Conservation (phyloP, 2,329 filamentous ascomycete species). For the Ophiostoma sp. region DNA sequence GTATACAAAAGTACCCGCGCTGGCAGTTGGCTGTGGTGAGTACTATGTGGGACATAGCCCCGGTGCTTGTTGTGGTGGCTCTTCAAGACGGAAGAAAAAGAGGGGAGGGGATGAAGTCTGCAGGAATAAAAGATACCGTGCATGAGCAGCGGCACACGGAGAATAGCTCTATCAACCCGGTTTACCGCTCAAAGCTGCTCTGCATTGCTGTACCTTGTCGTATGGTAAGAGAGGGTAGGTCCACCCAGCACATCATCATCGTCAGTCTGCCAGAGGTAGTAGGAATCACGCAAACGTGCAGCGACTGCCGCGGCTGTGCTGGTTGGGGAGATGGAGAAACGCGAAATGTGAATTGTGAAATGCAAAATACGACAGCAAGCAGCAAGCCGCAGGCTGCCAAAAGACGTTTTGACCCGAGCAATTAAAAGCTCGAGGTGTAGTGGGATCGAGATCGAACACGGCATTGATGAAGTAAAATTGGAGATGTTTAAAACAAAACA, state of each 20-base stretch:
- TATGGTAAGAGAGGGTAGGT: background rate
- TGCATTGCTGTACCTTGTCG: background rate
- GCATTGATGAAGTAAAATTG: slow-evolving; percentile 4
- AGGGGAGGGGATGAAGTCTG: slow-evolving; percentile 8
- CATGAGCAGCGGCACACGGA: background rate
- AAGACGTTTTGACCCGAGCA: background rate
- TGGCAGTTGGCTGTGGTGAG: background rate
- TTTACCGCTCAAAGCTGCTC: background rate
- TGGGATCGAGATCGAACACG: background rate
- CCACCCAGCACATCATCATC: background rate
- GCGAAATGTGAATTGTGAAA: background rate
- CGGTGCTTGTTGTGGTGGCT: background rate
- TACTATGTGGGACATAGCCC: background rate
- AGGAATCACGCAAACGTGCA: too few species aligned
- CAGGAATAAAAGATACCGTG: background rate
- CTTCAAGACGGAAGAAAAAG: background rate
- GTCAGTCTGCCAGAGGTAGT: background rate
- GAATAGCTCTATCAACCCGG: background rate
- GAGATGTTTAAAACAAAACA: background rate
- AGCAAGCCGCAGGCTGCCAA: background rate
- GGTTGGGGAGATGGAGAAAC: background rate
- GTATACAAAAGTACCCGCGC: background rate
- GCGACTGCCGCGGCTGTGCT: background rate
- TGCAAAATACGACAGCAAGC: background rate
- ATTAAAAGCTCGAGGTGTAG: background rate